Conservation (phyloP, 805 yeast genomes). For the Hermanozyma aechmeae region DNA sequence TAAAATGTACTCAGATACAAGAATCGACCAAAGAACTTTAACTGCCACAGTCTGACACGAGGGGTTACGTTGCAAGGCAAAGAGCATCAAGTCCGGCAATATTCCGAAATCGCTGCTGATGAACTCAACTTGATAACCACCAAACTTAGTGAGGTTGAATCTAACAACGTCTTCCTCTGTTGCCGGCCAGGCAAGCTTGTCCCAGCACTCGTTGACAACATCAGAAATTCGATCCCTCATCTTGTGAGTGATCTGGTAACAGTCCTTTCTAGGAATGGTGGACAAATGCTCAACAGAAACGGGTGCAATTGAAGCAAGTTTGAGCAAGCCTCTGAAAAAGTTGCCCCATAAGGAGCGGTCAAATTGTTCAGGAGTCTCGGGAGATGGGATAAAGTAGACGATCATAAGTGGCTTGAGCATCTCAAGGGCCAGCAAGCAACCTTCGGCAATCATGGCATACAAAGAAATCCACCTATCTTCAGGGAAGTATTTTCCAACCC, state of each 20-base stretch:
- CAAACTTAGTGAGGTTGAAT: slow-evolving; percentile 52
- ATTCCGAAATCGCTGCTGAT: slow-evolving; percentile 48
- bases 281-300: slow-evolving; percentile 62
- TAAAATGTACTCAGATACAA: slow-evolving; percentile 56
- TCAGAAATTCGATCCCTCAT: slow-evolving; percentile 50
- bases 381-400: slow-evolving; percentile 41
- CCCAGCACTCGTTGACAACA: slow-evolving; percentile 61
- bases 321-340: slow-evolving; percentile 48
- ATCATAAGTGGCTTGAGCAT: slow-evolving; percentile 43
- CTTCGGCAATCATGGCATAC: slow-evolving; percentile 47
- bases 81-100: slow-evolving; percentile 53
- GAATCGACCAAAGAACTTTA: slow-evolving; percentile 59
- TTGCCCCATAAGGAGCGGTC: slow-evolving; percentile 62
- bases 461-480: slow-evolving; percentile 66
- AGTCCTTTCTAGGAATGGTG: slow-evolving; percentile 64
- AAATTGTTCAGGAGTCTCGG: slow-evolving; percentile 40
- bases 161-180: slow-evolving; percentile 42
- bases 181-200: slow-evolving; percentile 56
- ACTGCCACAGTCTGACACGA: slow-evolving; percentile 55
- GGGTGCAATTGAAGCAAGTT: slow-evolving; percentile 57
- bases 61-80: slow-evolving; percentile 59
- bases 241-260: slow-evolving; percentile 53
- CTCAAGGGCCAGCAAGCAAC: slow-evolving; percentile 45
- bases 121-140: slow-evolving; percentile 66
- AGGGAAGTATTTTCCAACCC: slow-evolving; percentile 55